Evolutionary conservation across 805 yeast genomes (phyloP).

Genomic region (Cyberlindnera mrakii): DNA sequence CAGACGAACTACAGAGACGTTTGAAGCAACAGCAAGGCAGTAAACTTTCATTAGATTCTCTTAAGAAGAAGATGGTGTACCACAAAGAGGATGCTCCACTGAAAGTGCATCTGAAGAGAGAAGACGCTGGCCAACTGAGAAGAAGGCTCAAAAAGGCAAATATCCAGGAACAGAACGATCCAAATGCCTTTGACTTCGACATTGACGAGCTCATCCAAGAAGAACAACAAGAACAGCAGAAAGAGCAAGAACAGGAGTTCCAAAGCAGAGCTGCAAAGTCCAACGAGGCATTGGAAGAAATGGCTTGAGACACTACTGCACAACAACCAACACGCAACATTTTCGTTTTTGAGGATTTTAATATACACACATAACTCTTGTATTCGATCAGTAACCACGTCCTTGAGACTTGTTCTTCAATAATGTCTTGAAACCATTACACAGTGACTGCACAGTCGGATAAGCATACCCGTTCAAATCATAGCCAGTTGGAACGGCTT

Average conservation of each 20-base stretch:
- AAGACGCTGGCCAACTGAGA: neutral
- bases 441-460: conserved; percentile 81
- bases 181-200: conserved; percentile 23
- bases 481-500: conserved; percentile 83
- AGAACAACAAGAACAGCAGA: conserved; percentile 11
- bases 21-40: conserved; percentile 3
- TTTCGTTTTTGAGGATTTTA: neutral
- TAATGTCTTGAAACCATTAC: conserved; percentile 89
- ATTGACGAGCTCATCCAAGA: conserved; percentile 22
- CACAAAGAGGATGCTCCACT: conserved; percentile 20
- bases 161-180: conserved; percentile 10
- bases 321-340: neutral
- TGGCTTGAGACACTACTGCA: conserved; percentile 7
- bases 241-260: conserved; percentile 12
- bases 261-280: conserved; percentile 11
- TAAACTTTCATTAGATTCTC: conserved; percentile 1
- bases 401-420: conserved; percentile 23
- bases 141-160: conserved; percentile 12
- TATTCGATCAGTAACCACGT: neutral
- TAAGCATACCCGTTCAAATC: conserved; percentile 73
- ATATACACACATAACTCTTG: neutral
- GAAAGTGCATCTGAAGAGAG: conserved; percentile 8
- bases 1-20: conserved; percentile 17
- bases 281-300: conserved; percentile 16
- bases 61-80: conserved; percentile 12